Conservation (phyloP, 2,329 filamentous ascomycete genomes). For the Fusarium transvaalense region DNA sequence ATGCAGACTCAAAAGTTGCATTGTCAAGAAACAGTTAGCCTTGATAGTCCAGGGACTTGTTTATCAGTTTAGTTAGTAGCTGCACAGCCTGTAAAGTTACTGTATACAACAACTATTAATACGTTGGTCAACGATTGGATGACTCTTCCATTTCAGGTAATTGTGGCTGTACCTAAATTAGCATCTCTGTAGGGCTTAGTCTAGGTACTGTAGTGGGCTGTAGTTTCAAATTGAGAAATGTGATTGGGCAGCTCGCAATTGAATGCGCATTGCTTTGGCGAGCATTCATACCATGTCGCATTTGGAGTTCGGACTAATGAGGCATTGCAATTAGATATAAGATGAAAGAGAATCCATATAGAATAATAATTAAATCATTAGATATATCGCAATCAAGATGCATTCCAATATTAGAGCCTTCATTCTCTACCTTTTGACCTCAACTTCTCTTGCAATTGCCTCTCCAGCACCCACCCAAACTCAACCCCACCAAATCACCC, state of each 20-base stretch:
- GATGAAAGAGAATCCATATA: too few species aligned
- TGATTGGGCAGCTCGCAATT: conserved; percentile 40
- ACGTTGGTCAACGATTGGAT: not conserved
- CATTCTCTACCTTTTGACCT: conserved; percentile 33
- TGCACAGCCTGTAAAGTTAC: not conserved
- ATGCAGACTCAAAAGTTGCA: not conserved
- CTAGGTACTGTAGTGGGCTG: not conserved
- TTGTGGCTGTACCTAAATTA: not conserved
- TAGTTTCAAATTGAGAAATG: not conserved
- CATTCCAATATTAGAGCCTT: conserved; percentile 24
- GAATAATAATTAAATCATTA: not conserved
- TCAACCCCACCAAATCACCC: conserved; percentile 18
- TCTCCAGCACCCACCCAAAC: conserved; percentile 26
- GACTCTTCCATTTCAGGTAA: not conserved
- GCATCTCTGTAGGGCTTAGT: conserved; percentile 25
- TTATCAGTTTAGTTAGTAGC: not conserved
- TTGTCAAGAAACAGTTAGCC: not conserved
- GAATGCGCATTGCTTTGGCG: conserved; percentile 26
- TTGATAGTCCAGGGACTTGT: not conserved
- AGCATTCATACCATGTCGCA: conserved; percentile 18
- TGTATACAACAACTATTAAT: not conserved
- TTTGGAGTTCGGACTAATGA: conserved; percentile 17
- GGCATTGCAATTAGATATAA: conserved; percentile 29
- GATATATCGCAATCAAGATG: conserved; percentile 19
- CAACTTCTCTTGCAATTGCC: conserved; percentile 1